These are phyloP conservation scores for Trypanosoma melophagium DNA, from an alignment of 208 protist species.

Conservation along the genomic window DNA sequence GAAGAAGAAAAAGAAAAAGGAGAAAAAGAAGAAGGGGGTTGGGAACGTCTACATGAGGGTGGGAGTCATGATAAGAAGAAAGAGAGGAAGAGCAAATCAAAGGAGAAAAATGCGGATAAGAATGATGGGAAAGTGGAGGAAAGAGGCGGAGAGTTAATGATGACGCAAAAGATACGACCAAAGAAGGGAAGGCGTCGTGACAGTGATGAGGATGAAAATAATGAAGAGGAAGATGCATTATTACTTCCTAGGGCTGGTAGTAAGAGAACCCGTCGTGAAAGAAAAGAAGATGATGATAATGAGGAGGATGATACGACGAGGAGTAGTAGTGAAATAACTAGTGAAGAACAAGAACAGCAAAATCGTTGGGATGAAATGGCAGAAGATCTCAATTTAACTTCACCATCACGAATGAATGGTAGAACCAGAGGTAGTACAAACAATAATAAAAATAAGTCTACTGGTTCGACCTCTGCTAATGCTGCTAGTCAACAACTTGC, in stretches of 20 bases:
- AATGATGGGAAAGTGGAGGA: constrained; percentile 1
- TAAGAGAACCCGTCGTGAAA: background rate
- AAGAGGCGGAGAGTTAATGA: constrained; percentile 10
- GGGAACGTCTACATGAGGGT: background rate
- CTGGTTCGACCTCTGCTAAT: background rate
- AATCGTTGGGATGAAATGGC: constrained; percentile 21
- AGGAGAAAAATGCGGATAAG: background rate
- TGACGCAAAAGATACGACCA: background rate
- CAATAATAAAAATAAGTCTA: constrained; percentile 2
- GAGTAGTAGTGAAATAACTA: background rate
- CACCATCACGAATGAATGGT: background rate
- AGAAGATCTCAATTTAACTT: constrained; percentile 11
- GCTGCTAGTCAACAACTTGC: constrained; percentile 15
- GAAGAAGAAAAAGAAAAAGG: constrained; percentile 9
- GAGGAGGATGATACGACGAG: background rate
- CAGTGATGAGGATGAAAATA: constrained; percentile 4
- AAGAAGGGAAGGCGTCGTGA: constrained; percentile 6
- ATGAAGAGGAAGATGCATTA: constrained; percentile 11
- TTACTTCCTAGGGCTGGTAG: background rate
- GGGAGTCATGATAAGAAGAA: background rate
- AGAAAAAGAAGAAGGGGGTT: background rate
- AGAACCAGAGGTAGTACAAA: background rate
- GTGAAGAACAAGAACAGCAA: constrained; percentile 11
- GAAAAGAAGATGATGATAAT: constrained; percentile 7
- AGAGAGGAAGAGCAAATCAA: background rate